phyloP scores from a whole-genome alignment of 2,329 filamentous ascomycete species.

The Trichoderma afroharzianum region DNA sequence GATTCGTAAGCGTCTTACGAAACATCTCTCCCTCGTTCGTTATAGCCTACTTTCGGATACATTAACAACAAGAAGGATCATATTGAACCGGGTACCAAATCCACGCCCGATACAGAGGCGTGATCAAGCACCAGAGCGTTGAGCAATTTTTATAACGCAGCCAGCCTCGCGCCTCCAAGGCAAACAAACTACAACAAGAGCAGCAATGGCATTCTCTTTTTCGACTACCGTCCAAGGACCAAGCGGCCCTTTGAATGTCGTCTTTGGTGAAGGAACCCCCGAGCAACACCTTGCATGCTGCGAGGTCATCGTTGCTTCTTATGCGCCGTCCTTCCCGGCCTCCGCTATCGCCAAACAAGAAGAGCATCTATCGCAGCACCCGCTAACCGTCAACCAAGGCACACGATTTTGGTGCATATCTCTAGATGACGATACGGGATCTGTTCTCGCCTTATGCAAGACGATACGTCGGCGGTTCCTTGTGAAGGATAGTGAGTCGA shows the following conservation, averaged over 20 bases:
- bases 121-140: too few relatives aligned
- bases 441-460: neutral
- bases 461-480: neutral
- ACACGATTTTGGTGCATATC: neutral
- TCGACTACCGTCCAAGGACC: neutral
- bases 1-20: neutral
- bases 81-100: neutral
- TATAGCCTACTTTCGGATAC: neutral
- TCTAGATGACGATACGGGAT: neutral
- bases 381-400: neutral
- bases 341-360: neutral
- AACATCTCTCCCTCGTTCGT: neutral
- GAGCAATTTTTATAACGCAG: neutral
- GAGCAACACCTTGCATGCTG: neutral
- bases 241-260: neutral
- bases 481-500: neutral
- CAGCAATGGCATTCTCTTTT: neutral
- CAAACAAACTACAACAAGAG: neutral
- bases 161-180: neutral
- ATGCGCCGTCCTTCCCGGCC: neutral
- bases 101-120: neutral
- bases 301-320: neutral
- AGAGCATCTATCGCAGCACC: neutral
- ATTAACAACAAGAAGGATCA: neutral
- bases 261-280: neutral